Percentiles rank a stretch among this genome's conserved stretches.
Evolutionary conservation across 495 filamentous ascomycete genomes (phyloP).

Genomic region (Melanomma pulvis-pyrius): DNA sequence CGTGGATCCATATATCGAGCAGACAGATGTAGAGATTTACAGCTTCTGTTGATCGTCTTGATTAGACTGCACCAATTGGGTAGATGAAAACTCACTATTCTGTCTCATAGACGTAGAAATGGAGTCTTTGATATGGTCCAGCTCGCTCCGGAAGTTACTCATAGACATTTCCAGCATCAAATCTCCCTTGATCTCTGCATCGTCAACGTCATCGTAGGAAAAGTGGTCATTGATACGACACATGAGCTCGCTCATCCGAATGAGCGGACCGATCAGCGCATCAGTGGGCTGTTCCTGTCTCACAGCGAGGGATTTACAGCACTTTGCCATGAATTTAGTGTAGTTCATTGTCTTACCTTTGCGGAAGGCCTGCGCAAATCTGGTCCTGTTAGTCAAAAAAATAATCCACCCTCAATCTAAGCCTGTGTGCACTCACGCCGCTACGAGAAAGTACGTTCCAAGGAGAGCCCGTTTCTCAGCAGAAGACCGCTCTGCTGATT

Average conservation of each 20-base stretch:
- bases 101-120: not conserved
- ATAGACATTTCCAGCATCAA: conserved; percentile 12
- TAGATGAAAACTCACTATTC: conserved; percentile 14
- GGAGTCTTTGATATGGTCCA: conserved; percentile 13
- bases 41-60: not conserved
- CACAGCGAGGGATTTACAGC: conserved; percentile 2
- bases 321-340: conserved; percentile 21
- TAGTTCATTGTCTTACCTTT: conserved; percentile 11
- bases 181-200: conserved; percentile 20
- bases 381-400: not conserved
- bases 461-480: conserved; percentile 18
- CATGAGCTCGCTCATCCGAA: conserved; percentile 13
- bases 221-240: conserved; percentile 26
- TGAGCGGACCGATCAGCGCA: conserved; percentile 12
- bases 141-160: conserved; percentile 12
- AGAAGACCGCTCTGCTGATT: not conserved
- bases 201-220: conserved; percentile 25
- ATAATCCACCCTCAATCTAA: not conserved
- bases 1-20: conserved; percentile 24
- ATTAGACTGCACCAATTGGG: not conserved
- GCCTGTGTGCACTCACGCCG: conserved; percentile 4
- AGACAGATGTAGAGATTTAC: conserved; percentile 4
- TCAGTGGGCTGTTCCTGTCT: conserved; percentile 5
- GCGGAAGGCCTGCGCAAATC: conserved; percentile 25
- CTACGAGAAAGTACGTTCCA: conserved; percentile 14